These are phyloP conservation scores for Saccharomyces pastorianus DNA, from an alignment of 1,139 yeast genomes.

Conservation along the genomic window DNA sequence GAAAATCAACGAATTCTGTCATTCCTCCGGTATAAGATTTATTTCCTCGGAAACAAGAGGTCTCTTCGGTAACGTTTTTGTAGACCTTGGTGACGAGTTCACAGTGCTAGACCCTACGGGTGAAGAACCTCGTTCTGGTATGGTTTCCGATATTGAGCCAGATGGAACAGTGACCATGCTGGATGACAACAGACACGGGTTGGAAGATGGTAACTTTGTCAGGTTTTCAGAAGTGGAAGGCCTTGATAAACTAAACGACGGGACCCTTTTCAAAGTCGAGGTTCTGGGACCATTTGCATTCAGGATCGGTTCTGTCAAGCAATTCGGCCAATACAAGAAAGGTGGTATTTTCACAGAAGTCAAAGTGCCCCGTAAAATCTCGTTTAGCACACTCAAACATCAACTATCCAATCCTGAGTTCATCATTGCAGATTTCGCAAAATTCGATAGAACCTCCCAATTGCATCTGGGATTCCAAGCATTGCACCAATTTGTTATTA, in stretches of 20 bases:
- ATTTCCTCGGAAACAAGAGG: slow-evolving; percentile 81
- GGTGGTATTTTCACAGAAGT: slow-evolving; percentile 94
- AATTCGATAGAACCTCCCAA: slow-evolving; percentile 85
- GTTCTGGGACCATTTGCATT: slow-evolving; percentile 93
- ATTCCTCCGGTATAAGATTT: slow-evolving; percentile 63
- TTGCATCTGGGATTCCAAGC: slow-evolving; percentile 91
- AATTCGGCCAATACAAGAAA: slow-evolving; percentile 58
- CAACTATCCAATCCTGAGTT: slow-evolving; percentile 75
- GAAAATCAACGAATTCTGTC: slow-evolving; percentile 67
- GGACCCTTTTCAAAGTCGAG: slow-evolving; percentile 62
- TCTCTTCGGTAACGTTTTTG: slow-evolving; percentile 79
- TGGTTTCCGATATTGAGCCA: slow-evolving; percentile 78
- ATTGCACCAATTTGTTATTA: slow-evolving; percentile 60
- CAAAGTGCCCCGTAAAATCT: slow-evolving; percentile 61
- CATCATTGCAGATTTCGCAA: slow-evolving; percentile 79
- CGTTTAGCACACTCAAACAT: slow-evolving; percentile 54
- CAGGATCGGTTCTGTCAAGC: slow-evolving; percentile 47
- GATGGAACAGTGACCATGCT: slow-evolving; percentile 88
- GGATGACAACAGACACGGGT: slow-evolving; percentile 87
- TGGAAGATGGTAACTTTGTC: slow-evolving; percentile 86
- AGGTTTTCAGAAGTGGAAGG: slow-evolving; percentile 86
- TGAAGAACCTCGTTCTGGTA: slow-evolving; percentile 83
- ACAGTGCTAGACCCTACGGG: slow-evolving; percentile 81
- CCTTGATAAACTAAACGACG: slow-evolving; percentile 53
- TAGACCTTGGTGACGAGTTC: slow-evolving; percentile 80